Evolutionary conservation across 2,329 filamentous ascomycete species (phyloP).

Genomic region (Metarhizium anisopliae): DNA sequence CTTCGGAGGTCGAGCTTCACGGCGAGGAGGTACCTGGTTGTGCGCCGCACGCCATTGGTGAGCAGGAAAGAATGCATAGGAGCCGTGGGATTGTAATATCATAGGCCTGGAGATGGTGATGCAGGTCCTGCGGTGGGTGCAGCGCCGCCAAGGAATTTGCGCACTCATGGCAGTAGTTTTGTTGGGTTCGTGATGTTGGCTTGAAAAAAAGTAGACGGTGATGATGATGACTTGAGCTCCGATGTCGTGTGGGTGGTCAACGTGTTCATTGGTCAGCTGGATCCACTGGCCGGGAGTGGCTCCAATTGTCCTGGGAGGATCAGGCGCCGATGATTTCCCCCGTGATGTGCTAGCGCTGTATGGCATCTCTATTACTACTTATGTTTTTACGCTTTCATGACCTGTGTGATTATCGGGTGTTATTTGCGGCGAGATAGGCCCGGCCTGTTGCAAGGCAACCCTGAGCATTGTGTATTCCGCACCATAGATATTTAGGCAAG

Average conservation of each 20-base stretch:
- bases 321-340: too few species aligned
- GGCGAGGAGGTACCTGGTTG: conserved; percentile 11
- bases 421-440: too few species aligned
- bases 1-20: conserved; percentile 16
- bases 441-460: too few species aligned
- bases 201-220: not conserved
- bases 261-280: not conserved
- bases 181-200: not conserved
- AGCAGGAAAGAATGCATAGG: conserved; percentile 8
- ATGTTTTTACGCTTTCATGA: too few species aligned
- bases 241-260: not conserved
- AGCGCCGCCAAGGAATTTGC: conserved; percentile 22
- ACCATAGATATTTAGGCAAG: too few species aligned
- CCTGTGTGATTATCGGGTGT: too few species aligned
- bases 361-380: too few species aligned
- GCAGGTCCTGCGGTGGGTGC: conserved; percentile 13
- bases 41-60: conserved; percentile 15
- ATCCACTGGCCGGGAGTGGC: not conserved
- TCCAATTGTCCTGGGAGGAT: not conserved
- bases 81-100: conserved; percentile 3
- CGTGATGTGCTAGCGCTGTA: too few species aligned
- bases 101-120: conserved; percentile 5
- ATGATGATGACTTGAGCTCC: not conserved
- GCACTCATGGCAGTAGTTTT: conserved; percentile 18
- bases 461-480: too few species aligned